A percentile compares a stretch with the other conserved stretches of the same genome.
Conservation (phyloP, 1,139 yeast genomes). For the Yamadazyma siamensis region DNA sequence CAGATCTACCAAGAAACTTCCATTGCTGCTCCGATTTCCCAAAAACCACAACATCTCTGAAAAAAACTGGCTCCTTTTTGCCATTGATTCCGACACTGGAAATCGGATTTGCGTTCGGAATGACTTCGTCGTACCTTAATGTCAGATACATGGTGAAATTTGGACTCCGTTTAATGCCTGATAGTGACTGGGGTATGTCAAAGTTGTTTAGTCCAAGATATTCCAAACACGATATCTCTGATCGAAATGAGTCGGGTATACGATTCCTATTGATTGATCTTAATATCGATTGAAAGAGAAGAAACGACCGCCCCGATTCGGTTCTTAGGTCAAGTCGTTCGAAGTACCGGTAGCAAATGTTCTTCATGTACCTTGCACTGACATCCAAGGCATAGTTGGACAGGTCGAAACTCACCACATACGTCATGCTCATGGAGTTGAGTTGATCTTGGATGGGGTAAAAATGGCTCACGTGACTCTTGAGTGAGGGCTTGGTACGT, state of each 20-base stretch:
- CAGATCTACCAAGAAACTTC: slow-evolving; percentile 37
- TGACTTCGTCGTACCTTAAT: slow-evolving; percentile 31
- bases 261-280: slow-evolving; percentile 17
- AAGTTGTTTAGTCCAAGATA: slow-evolving; percentile 24
- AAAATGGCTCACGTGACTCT: slow-evolving; percentile 17
- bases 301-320: slow-evolving; percentile 25
- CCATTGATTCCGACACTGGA: slow-evolving; percentile 15
- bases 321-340: slow-evolving; percentile 29
- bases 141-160: slow-evolving; percentile 26
- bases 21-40: slow-evolving; percentile 39
- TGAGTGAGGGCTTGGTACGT: slow-evolving; percentile 1
- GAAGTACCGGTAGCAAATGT: slow-evolving; percentile 33
- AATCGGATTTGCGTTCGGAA: slow-evolving; percentile 14
- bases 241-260: slow-evolving; percentile 9
- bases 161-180: slow-evolving; percentile 31
- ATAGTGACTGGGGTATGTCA: slow-evolving; percentile 22
- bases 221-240: slow-evolving; percentile 23
- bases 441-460: slow-evolving; percentile 24
- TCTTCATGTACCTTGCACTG: slow-evolving; percentile 33
- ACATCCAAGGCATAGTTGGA: slow-evolving; percentile 26
- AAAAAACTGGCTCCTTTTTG: slow-evolving; percentile 19
- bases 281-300: slow-evolving; percentile 25
- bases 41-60: slow-evolving; percentile 21
- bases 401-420: slow-evolving; percentile 24
- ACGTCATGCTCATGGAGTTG: slow-evolving; percentile 35